phyloP scores from a whole-genome alignment of 2,329 filamentous ascomycete genomes.

The Paecilomyces fulvus region DNA sequence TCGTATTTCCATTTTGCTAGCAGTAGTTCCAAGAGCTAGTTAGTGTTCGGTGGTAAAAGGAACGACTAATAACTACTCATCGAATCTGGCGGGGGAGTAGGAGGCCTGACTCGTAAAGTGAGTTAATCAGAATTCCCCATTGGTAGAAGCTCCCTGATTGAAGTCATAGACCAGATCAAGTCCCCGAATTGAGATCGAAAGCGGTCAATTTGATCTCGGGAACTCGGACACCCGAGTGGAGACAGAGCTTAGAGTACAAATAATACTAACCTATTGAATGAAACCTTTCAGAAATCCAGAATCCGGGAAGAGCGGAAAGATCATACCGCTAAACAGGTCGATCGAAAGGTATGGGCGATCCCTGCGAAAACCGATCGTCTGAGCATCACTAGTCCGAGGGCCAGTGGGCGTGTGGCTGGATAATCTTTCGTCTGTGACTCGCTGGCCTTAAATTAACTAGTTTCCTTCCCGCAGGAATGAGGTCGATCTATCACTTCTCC shows the following conservation, averaged over 20 bases:
- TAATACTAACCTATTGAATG: too few relatives aligned
- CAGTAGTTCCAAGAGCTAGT: neutral
- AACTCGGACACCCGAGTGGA: neutral
- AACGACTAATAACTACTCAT: neutral
- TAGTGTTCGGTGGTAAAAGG: neutral
- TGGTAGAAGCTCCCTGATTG: neutral
- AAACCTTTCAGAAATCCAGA: too few relatives aligned
- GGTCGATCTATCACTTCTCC: neutral
- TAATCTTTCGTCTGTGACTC: neutral
- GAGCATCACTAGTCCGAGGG: neutral
- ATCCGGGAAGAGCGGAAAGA: too few relatives aligned
- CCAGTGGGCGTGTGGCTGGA: neutral
- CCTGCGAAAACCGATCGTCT: neutral
- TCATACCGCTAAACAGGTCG: neutral
- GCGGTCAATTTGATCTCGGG: neutral
- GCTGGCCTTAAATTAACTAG: neutral
- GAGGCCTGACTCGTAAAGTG: too few relatives aligned
- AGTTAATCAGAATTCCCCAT: too few relatives aligned
- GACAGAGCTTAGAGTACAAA: neutral
- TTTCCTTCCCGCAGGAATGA: neutral
- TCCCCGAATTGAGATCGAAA: neutral
- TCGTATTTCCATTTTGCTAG: too few relatives aligned
- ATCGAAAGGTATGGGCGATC: neutral
- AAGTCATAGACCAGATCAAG: neutral
- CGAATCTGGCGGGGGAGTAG: neutral